These are phyloP conservation scores for Puccinia coronata DNA, from an alignment of 1,284 basidiomycete species.

Conservation along the genomic window DNA sequence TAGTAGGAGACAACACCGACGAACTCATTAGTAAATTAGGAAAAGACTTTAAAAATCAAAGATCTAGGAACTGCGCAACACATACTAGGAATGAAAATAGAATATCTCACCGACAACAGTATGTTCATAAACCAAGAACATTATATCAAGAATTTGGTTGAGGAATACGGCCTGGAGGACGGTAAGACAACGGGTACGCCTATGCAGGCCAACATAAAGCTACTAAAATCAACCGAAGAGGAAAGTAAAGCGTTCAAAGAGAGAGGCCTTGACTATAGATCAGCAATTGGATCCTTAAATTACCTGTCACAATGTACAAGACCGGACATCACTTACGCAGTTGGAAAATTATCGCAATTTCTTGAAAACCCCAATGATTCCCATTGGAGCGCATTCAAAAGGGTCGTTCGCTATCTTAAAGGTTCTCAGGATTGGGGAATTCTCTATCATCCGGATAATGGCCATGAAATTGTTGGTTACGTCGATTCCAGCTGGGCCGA, in stretches of 20 bases:
- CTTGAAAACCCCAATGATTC: slow-evolving; percentile 10
- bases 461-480: too few species aligned
- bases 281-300: slow-evolving; percentile 40
- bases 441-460: too few species aligned
- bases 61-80: slow-evolving; percentile 20
- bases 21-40: not conserved
- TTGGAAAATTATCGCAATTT: slow-evolving; percentile 15
- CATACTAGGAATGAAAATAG: slow-evolving; percentile 33
- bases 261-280: slow-evolving; percentile 5
- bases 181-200: slow-evolving; percentile 27
- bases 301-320: slow-evolving; percentile 45
- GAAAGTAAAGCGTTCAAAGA: slow-evolving; percentile 30
- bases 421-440: too few species aligned
- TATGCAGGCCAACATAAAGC: slow-evolving; percentile 45
- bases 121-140: slow-evolving; percentile 21
- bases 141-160: slow-evolving; percentile 12
- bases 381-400: too few species aligned
- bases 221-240: slow-evolving; percentile 35
- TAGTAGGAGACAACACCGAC: slow-evolving; percentile 23
- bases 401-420: too few species aligned
- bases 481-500: too few species aligned
- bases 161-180: slow-evolving; percentile 28
- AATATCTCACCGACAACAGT: not conserved
- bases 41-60: slow-evolving; percentile 22
- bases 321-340: slow-evolving; percentile 16